Evolutionary conservation across 2,329 filamentous ascomycete genomes (phyloP).

Genomic region (Fusarium irregulare): DNA sequence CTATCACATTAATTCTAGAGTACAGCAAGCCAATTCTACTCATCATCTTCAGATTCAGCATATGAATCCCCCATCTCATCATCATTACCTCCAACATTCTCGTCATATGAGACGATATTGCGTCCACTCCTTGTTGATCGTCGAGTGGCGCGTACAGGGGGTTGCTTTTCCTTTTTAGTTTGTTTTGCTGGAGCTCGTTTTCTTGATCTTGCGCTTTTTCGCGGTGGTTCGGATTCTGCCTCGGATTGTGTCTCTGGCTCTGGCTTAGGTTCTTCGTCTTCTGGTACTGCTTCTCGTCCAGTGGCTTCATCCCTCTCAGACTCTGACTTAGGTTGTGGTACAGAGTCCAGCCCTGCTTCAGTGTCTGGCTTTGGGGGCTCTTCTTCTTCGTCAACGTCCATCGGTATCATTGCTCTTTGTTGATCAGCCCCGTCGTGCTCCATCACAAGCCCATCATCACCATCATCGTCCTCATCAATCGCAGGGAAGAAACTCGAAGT

Average conservation of each 20-base stretch:
- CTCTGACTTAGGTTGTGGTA: not conserved
- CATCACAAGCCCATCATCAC: constrained; percentile 50
- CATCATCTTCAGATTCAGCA: constrained; percentile 19
- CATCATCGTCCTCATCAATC: constrained; percentile 57
- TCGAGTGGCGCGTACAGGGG: constrained; percentile 14
- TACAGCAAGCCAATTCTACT: not conserved
- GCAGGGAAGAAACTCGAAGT: constrained; percentile 63
- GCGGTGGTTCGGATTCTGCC: constrained; percentile 13
- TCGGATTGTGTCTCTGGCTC: constrained; percentile 5
- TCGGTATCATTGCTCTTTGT: not conserved
- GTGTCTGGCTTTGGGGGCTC: not conserved
- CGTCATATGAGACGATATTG: constrained; percentile 26
- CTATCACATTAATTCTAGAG: constrained; percentile 2
- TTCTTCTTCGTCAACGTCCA: constrained; percentile 8
- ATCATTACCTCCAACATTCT: constrained; percentile 21
- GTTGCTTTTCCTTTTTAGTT: not conserved
- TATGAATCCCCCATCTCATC: constrained; percentile 26
- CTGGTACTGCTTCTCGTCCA: not conserved
- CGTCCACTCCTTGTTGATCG: constrained; percentile 37
- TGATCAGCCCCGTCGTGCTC: constrained; percentile 40
- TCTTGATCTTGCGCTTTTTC: constrained; percentile 3
- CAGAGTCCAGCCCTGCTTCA: not conserved
- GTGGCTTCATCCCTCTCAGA: not conserved
- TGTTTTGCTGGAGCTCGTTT: constrained; percentile 13
- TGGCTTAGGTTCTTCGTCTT: not conserved